These are phyloP conservation scores for Diphasiastrum complanatum DNA, from an alignment of 83 land plant species.

Conservation along the genomic window DNA sequence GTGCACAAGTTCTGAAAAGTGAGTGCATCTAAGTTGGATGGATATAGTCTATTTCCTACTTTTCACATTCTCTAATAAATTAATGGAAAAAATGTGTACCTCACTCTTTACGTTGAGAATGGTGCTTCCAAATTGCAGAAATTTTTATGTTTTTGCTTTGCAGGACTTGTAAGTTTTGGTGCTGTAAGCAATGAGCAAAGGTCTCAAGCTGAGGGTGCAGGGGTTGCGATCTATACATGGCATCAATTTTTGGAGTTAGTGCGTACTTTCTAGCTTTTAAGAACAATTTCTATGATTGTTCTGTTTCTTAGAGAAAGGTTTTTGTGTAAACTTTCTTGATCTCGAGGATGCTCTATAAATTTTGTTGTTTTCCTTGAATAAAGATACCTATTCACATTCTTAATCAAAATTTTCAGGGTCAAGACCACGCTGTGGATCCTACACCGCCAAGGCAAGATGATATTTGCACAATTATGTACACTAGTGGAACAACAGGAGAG, in stretches of 20 bases:
- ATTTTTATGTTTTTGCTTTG: background rate
- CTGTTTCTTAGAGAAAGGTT: background rate
- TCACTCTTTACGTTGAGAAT: background rate
- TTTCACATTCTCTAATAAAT: conserved; percentile 12
- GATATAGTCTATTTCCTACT: background rate
- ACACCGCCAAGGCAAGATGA: conserved; percentile 51
- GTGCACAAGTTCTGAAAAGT: conserved; percentile 61
- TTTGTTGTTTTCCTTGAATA: too few relatives aligned
- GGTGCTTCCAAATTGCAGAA: background rate
- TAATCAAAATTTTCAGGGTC: conserved; percentile 66
- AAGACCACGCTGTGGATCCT: conserved; percentile 28
- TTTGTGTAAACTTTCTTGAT: too few relatives aligned
- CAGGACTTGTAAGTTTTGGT: conserved; percentile 83
- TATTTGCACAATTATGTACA: conserved; percentile 93
- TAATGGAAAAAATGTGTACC: background rate
- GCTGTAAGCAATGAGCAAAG: conserved; percentile 40
- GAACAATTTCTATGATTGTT: background rate
- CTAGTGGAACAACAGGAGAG: conserved; percentile 98
- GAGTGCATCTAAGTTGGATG: too few relatives aligned
- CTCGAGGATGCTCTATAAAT: too few relatives aligned
- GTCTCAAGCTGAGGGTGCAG: conserved; percentile 48
- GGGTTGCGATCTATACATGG: conserved; percentile 81
- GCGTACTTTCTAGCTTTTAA: conserved; percentile 5
- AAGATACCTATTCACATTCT: too few relatives aligned
- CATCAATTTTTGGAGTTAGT: conserved; percentile 63